Base-by-base conservation (phyloP, 139 green algal species). In the Chlamydomonas schloesseri region DNA sequence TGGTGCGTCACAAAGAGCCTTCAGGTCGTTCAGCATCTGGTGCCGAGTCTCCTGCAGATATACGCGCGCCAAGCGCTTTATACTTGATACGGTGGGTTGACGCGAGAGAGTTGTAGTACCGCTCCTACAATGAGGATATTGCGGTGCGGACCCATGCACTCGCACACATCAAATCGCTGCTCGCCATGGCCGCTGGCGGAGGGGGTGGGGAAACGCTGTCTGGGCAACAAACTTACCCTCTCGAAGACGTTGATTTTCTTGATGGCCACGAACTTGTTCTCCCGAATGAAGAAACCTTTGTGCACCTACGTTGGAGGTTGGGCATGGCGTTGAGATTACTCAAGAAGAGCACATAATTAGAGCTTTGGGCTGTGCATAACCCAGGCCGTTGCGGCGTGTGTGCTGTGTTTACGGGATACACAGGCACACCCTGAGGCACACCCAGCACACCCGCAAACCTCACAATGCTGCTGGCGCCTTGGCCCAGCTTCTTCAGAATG, bases 21-120 rank as follows among this genome's bases (percentile, higher is more conserved):
- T 96, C 29, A 98, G 91, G 83, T 98, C 96, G 76, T 97, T 97
- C 88, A 98, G 93, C 91, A 98, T 94, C 86, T 98, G 96, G 64
- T 96, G 91, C 28, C 95, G 90, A 73, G 94, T 96, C 26, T 98
- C 94, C 90, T 97, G 90, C 68, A n/a, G 24, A 21, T 3, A 90
- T 33, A 28, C 88, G 58, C 83, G n/a, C n/a, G n/a, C n/a, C n/a
- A n/a, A n/a, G n/a, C n/a, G n/a, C n/a, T n/a, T n/a, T n/a, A n/a
- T n/a, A n/a, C n/a, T n/a, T n/a, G n/a, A n/a, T 31, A 28, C 14
- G 68, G 5, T 10, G 33, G 68, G 33, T 2, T 21, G 60, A 21
- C 31, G 15, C 79, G 36, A n/a, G 28, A 20, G 20, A 31, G 60
- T 29, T 29, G 20, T 20, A 20, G 17, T 31, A 67, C 18, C n/a